phyloP scores from a whole-genome alignment of 257 asterid species.

The Forsythia viridissima region DNA sequence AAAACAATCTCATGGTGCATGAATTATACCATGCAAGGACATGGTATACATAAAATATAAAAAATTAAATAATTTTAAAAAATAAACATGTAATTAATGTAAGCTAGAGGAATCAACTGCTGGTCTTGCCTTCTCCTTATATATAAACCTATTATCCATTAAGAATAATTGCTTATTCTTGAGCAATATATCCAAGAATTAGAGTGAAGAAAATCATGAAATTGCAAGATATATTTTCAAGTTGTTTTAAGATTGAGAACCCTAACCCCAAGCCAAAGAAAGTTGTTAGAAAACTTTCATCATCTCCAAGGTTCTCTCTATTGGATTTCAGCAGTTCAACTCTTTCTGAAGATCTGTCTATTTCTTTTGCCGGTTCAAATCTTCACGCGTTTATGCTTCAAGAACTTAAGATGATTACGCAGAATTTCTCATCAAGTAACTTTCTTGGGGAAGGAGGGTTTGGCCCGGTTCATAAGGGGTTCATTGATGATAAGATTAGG shows the following conservation, averaged over 20 bases:
- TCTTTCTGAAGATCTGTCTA: slow-evolving; percentile 15
- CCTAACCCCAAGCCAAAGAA: slow-evolving; percentile 11
- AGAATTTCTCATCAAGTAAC: slow-evolving; percentile 18
- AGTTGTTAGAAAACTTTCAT: not conserved
- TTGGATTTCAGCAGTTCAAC: slow-evolving; percentile 16
- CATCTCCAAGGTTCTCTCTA: slow-evolving; percentile 7
- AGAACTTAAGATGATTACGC: slow-evolving; percentile 23
- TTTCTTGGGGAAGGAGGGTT: slow-evolving; percentile 33
- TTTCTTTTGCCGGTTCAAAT: slow-evolving; percentile 20
- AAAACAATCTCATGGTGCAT: not conserved
- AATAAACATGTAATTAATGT: not conserved
- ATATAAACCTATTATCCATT: not conserved
- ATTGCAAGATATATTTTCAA: slow-evolving; percentile 20
- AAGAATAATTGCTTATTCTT: not conserved
- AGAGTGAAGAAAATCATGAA: not conserved
- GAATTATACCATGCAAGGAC: not conserved
- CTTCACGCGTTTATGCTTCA: slow-evolving; percentile 20
- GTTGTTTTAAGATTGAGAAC: slow-evolving; percentile 33
- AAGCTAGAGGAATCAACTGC: not conserved
- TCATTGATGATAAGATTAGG: slow-evolving; percentile 23
- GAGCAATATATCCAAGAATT: not conserved
- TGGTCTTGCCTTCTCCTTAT: not conserved
- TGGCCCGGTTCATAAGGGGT: slow-evolving; percentile 32
- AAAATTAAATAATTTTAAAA: not conserved
- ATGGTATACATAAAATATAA: not conserved